Evolutionary conservation across 179 eudicot species (phyloP).

Genomic region (Sideroxylon spinosum): DNA sequence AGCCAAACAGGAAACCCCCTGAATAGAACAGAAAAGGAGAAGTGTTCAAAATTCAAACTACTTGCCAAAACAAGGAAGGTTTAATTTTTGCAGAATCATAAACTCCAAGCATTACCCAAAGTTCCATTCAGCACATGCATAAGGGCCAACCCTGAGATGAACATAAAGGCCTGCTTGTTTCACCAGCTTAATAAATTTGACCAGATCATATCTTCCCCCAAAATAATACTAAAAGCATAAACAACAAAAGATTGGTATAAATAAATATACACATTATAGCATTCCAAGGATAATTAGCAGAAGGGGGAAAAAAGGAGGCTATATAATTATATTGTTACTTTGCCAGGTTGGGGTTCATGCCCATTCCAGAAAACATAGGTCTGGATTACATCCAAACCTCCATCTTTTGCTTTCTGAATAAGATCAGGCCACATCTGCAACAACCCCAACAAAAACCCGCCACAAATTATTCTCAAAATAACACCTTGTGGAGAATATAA

Average conservation of each 20-base stretch:
- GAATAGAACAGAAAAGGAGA: conserved; percentile 14
- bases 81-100: background rate
- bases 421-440: conserved; percentile 97
- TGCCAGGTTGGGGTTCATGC: conserved; percentile 87
- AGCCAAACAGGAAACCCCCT: conserved; percentile 97
- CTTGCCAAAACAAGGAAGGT: too few relatives aligned
- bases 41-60: conserved; percentile 8
- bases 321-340: conserved; percentile 34
- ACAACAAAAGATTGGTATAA: background rate
- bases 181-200: conserved; percentile 62
- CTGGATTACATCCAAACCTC: conserved; percentile 87
- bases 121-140: conserved; percentile 98
- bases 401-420: conserved; percentile 84
- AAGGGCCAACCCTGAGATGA: conserved; percentile 66
- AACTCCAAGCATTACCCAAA: conserved; percentile 56
- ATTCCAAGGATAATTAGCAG: background rate
- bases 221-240: conserved; percentile 59
- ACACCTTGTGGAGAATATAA: background rate
- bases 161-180: background rate
- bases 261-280: background rate
- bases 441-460: background rate
- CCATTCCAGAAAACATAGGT: conserved; percentile 98
- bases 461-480: background rate
- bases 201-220: conserved; percentile 83
- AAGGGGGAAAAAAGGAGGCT: background rate